phyloP scores from a whole-genome alignment of 495 filamentous ascomycete genomes.

The Massariosphaeria phaeospora region DNA sequence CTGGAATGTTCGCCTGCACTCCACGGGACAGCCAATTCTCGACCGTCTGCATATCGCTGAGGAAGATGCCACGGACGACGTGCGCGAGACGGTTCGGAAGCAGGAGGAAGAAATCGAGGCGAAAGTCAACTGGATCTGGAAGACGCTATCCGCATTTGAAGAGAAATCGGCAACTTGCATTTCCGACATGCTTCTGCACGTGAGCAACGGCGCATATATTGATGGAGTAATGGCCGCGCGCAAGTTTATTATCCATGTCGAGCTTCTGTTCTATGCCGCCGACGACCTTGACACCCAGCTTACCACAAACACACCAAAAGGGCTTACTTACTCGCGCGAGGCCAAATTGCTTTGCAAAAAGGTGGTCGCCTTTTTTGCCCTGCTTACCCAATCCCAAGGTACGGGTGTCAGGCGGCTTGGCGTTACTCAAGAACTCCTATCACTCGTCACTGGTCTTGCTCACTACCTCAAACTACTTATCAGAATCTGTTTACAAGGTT shows the following conservation, averaged over 20 bases:
- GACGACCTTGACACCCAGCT: slow-evolving; percentile 76
- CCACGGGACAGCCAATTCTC: slow-evolving; percentile 49
- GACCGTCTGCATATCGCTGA: slow-evolving; percentile 47
- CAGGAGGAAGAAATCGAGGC: slow-evolving; percentile 94
- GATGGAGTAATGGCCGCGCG: slow-evolving; percentile 96
- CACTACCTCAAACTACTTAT: slow-evolving; percentile 99
- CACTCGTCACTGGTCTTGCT: slow-evolving; percentile 90
- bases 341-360: slow-evolving; percentile 98
- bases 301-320: slow-evolving; percentile 64
- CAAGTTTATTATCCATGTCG: slow-evolving; percentile 92
- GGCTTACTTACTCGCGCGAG: slow-evolving; percentile 85
- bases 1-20: slow-evolving; percentile 90
- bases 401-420: slow-evolving; percentile 81
- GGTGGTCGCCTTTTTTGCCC: slow-evolving; percentile 93
- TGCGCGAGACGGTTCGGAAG: slow-evolving; percentile 68
- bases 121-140: slow-evolving; percentile 98
- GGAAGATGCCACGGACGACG: slow-evolving; percentile 62
- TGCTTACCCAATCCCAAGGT: slow-evolving; percentile 90
- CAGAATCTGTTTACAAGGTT: slow-evolving; percentile 89
- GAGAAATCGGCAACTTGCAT: slow-evolving; percentile 97
- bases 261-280: slow-evolving; percentile 83
- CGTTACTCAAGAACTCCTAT: slow-evolving; percentile 93
- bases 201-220: slow-evolving; percentile 95
- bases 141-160: slow-evolving; percentile 92
- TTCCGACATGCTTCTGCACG: slow-evolving; percentile 97